Conservation (phyloP, 352 stramenopile species). For the Globisporangium okanoganense region DNA sequence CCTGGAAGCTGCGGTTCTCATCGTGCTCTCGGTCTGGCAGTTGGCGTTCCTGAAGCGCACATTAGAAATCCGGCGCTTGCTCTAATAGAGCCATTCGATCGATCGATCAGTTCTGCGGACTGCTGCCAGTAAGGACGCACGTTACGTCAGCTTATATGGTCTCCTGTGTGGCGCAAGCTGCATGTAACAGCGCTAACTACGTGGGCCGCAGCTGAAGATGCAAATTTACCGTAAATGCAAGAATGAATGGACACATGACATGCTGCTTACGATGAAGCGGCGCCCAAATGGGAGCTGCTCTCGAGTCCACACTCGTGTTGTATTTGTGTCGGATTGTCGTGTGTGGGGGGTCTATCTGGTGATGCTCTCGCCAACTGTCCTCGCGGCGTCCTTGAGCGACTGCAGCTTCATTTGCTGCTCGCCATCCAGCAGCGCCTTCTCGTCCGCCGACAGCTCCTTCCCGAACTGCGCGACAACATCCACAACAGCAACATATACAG, state of each 20-base stretch:
- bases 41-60: constrained; percentile 81
- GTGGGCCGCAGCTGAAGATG: not conserved
- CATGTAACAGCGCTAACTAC: not conserved
- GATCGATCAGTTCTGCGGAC: no score
- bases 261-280: not conserved
- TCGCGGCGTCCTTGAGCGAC: constrained; percentile 67
- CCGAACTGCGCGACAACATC: constrained; percentile 39
- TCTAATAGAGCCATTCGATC: constrained; percentile 36
- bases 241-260: not conserved
- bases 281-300: not conserved
- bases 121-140: not conserved
- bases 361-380: constrained; percentile 64
- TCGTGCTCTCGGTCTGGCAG: constrained; percentile 70
- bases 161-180: not conserved
- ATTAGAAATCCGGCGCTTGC: constrained; percentile 78
- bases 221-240: not conserved
- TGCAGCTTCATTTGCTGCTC: constrained; percentile 69
- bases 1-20: constrained; percentile 69
- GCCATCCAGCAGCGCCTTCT: constrained; percentile 53
- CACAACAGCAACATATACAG: not conserved
- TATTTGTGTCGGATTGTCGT: not conserved
- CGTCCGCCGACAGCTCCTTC: constrained; percentile 52
- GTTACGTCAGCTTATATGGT: not conserved
- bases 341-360: constrained; percentile 12
- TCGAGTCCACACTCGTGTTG: not conserved